Percentiles rank a stretch among this genome's conserved stretches.
Evolutionary conservation across 495 filamentous ascomycete species (phyloP).

Genomic region (Aspergillus sclerotioniger): DNA sequence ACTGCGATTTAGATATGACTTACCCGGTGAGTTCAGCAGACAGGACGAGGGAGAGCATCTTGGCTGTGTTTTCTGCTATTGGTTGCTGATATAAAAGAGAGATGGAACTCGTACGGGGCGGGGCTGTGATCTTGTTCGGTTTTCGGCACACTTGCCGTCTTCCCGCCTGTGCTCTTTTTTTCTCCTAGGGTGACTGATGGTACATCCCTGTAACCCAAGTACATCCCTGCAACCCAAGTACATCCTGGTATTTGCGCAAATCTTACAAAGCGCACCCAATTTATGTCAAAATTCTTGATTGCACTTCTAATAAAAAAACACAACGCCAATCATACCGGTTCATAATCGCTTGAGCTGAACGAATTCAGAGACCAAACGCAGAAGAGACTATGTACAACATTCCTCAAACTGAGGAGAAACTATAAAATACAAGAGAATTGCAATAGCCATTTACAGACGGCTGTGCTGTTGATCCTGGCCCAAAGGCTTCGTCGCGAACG

Average conservation of each 20-base stretch:
- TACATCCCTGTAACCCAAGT: no score
- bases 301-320: slow-evolving; percentile 10
- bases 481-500: slow-evolving; percentile 53
- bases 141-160: not conserved
- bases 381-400: slow-evolving; percentile 24
- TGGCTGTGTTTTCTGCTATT: slow-evolving; percentile 16
- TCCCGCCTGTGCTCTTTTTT: not conserved
- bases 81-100: not conserved
- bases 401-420: not conserved
- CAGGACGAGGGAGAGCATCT: slow-evolving; percentile 76
- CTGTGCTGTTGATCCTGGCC: slow-evolving; percentile 40
- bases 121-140: slow-evolving; percentile 8
- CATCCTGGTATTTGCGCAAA: not conserved
- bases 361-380: slow-evolving; percentile 22
- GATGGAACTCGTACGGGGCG: slow-evolving; percentile 15
- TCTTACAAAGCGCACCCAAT: no score
- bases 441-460: slow-evolving; percentile 31
- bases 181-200: not conserved
- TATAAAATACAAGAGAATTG: slow-evolving; percentile 4
- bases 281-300: slow-evolving; percentile 9
- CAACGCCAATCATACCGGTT: slow-evolving; percentile 39
- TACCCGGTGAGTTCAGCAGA: slow-evolving; percentile 78
- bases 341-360: slow-evolving; percentile 21
- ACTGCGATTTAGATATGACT: slow-evolving; percentile 18
- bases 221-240: no score